Base-by-base conservation (phyloP, 1,139 yeast genomes). In the Suhomyces guaymorum region DNA sequence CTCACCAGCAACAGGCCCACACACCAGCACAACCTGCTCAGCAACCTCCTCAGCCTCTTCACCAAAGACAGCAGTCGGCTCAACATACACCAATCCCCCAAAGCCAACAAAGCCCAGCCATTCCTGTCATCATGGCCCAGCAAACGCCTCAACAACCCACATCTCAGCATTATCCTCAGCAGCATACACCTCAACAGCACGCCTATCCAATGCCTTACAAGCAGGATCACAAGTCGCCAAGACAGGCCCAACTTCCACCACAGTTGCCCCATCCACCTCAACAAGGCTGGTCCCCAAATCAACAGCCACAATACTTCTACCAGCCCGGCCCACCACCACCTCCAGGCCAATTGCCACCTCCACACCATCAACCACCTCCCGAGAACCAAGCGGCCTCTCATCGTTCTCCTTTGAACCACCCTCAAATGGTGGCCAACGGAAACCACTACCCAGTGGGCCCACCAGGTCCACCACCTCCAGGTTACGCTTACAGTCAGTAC, bases 401-500 rank as follows among this genome's bases (percentile, higher is more conserved):
- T 15, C 47, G 61, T 15, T 54, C 59, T 26, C 62, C 61, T 1
- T 46, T 49, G 33, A 49, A 48, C 22, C 53, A 47, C 16, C 55
- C 58, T 5, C 60, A 49, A 26, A 48, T 56, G 46, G 45, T 49
- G 13, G 48, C 48, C 10, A 47, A 48, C 25, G 61, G 57, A 4
- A 36, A 37, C 7, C 48, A 42, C 13, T 55, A 54, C 34, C 61
- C 59, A 7, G 43, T 52, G 15, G 57, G 50, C 12, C 47, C 49
- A 3, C 41, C 47, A 10, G 50, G 47, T 4, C 50, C 49, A n/a
- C 57, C 59, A 19, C 66, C 66, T 10, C 64, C 63, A 15, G 66
- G 63, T 3, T 63, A 60, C 37, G 55, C 63, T 9, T 63, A 63
- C 39, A 66, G 66, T 11, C 68, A 59, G 37, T 61, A 59, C 43